These are phyloP conservation scores for Suillus decipiens DNA, from an alignment of 768 basidiomycete species.

Conservation along the genomic window DNA sequence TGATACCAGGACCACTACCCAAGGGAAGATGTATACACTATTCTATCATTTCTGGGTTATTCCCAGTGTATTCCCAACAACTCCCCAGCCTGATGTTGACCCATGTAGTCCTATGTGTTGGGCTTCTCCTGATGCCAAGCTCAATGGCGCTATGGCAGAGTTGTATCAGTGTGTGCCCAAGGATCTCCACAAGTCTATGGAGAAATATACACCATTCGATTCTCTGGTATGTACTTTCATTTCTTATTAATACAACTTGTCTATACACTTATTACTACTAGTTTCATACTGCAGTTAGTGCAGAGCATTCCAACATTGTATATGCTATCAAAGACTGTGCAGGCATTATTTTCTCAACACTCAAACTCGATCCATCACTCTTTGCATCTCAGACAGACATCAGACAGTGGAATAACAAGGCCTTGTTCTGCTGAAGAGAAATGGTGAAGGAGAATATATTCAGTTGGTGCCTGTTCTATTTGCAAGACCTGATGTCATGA, in stretches of 20 bases:
- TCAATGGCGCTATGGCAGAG: neutral
- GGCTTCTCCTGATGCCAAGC: neutral
- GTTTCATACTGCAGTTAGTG: no score
- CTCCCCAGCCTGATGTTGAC: neutral
- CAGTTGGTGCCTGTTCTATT: slow-evolving; percentile 1
- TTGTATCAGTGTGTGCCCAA: slow-evolving; percentile 1
- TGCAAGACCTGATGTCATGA: neutral
- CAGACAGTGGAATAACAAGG: neutral
- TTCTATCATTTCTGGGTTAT: slow-evolving; percentile 8
- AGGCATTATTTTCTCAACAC: neutral
- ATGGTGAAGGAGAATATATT: neutral
- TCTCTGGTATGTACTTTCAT: neutral
- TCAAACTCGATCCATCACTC: neutral
- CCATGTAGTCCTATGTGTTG: neutral
- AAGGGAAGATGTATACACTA: neutral
- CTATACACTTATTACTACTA: no score
- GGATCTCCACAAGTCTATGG: slow-evolving; percentile 2
- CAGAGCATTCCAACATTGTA: neutral
- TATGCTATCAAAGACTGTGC: slow-evolving; percentile 2
- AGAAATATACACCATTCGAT: neutral
- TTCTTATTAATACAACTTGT: no score
- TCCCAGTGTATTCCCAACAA: neutral
- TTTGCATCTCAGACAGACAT: neutral
- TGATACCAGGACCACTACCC: neutral
- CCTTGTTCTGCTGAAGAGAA: neutral